Conservation (phyloP, 768 basidiomycete species). For the Leccinum fibrillosum region DNA sequence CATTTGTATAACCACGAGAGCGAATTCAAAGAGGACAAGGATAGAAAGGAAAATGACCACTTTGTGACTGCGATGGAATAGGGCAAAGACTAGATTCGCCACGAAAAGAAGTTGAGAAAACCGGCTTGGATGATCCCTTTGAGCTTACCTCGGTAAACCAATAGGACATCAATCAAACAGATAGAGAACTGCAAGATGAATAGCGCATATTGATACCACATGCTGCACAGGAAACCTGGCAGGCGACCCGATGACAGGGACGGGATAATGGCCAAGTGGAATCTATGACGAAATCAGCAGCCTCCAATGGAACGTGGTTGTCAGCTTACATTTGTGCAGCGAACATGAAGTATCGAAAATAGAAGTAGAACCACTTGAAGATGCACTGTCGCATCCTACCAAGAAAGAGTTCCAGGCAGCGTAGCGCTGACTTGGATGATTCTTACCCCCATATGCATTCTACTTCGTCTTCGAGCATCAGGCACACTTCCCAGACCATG, state of each 20-base stretch:
- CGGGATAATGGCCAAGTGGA: slow-evolving; percentile 4
- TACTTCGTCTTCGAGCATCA: slow-evolving; percentile 24
- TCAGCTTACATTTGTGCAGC: slow-evolving; percentile 8
- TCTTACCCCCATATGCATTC: slow-evolving; percentile 32
- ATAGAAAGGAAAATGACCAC: slow-evolving; percentile 20
- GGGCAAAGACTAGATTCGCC: slow-evolving; percentile 14
- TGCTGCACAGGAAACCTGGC: slow-evolving; percentile 3
- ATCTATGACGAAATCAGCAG: slow-evolving; percentile 4
- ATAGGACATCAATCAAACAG: slow-evolving; percentile 18
- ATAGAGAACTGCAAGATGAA: slow-evolving; percentile 7
- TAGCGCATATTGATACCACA: slow-evolving; percentile 10
- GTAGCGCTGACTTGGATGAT: no score
- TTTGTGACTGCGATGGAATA: slow-evolving; percentile 35
- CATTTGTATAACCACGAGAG: slow-evolving; percentile 14
- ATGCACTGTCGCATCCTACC: slow-evolving; percentile 9
- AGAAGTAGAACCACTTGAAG: slow-evolving; percentile 18
- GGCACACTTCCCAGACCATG: slow-evolving; percentile 27
- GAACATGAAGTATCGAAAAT: slow-evolving; percentile 17
- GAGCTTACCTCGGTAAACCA: slow-evolving; percentile 24
- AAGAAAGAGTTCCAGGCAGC: background rate
- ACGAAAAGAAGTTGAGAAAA: background rate
- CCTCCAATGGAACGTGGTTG: background rate
- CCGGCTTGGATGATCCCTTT: background rate
- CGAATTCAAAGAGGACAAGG: slow-evolving; percentile 20
- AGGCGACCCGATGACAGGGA: slow-evolving; percentile 7